Base-by-base conservation (phyloP, 805 yeast species). In the Blastobotrys parvus region DNA sequence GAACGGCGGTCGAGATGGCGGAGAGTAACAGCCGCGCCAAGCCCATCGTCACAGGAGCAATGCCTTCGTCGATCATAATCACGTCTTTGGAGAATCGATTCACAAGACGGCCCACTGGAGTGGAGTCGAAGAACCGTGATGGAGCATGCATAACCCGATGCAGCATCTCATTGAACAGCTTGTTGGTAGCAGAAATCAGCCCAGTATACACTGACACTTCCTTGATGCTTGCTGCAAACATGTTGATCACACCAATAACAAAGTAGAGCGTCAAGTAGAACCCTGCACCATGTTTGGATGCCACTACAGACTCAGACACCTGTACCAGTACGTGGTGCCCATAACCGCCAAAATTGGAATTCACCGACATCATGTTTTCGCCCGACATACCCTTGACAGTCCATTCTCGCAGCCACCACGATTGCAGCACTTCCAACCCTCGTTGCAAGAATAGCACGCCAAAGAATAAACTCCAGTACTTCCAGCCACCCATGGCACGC, bases 91-190 rank as follows among this genome's bases (percentile, higher is more conserved):
- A 87, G 59, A 92, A 90, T 60, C 98, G 74, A 64, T 90, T 92
- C 90, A 92, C 86, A 44, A 90, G 85, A 62, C 98, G 80, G 23
- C 98, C 98, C 54, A 84, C 74, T 8, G 98, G 98, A 4, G 97
- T 90, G 15, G 94, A 75, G 59, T 92, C 98, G 63, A 89, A 92
- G 65, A 92, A 92, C 57, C 97, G 75, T 51, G 87, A 69, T 50
- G 73, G 82, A 2, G 97, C 94, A 47, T 82, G 74, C 58, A 89
- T 62, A 31, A 88, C 80, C 13, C 72, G 73, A 17, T 66, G 59
- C 56, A 90, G 69, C 18, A 89, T 73, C 29, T 68, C 69, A 45
- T 73, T 69, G 63, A 92, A 92, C 46, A 90, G 72, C 49, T 69
- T 70, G 57, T 82, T 76, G 3, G 97, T 82, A 8, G 96, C 97